Conservation (phyloP, 2,329 filamentous ascomycete species). For the Botryosphaeria dothidea region DNA sequence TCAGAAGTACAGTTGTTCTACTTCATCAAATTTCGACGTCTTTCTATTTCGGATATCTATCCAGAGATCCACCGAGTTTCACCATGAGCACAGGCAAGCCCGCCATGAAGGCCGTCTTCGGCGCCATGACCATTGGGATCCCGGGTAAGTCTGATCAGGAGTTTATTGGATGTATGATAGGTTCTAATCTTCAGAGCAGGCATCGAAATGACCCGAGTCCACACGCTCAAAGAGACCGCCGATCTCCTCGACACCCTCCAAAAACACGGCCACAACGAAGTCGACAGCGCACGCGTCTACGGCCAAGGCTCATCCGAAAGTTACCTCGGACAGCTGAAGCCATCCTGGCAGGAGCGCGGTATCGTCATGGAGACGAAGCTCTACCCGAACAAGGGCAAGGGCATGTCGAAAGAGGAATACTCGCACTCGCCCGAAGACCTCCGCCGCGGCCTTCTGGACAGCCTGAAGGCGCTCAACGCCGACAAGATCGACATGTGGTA, state of each 20-base stretch:
- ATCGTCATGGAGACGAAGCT: slow-evolving; percentile 48
- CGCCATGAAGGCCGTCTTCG: slow-evolving; percentile 33
- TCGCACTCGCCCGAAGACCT: slow-evolving; percentile 30
- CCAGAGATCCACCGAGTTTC: no score
- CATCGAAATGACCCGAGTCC: slow-evolving; percentile 26
- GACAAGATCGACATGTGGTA: slow-evolving; percentile 52
- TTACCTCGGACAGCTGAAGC: slow-evolving; percentile 47
- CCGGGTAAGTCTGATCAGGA: slow-evolving; percentile 24
- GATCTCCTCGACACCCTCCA: slow-evolving; percentile 34
- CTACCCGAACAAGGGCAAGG: slow-evolving; percentile 32
- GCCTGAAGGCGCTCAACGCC: slow-evolving; percentile 41
- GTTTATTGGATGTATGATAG: background rate
- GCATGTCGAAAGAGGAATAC: slow-evolving; percentile 19
- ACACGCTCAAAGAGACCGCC: slow-evolving; percentile 23
- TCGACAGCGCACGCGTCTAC: slow-evolving; percentile 44
- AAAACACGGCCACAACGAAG: slow-evolving; percentile 32
- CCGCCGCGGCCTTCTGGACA: slow-evolving; percentile 35
- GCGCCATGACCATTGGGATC: slow-evolving; percentile 42
- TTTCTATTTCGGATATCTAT: no score
- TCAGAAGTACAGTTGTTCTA: no score
- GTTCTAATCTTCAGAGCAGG: slow-evolving; percentile 17
- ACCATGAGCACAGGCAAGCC: background rate
- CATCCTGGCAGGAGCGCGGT: slow-evolving; percentile 40
- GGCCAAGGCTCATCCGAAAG: slow-evolving; percentile 41
- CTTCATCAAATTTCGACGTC: background rate